A percentile compares a stretch with the other conserved stretches of the same genome.
Evolutionary conservation across 2,329 filamentous ascomycete species (phyloP).

Genomic region (Orbilia ellipsospora): DNA sequence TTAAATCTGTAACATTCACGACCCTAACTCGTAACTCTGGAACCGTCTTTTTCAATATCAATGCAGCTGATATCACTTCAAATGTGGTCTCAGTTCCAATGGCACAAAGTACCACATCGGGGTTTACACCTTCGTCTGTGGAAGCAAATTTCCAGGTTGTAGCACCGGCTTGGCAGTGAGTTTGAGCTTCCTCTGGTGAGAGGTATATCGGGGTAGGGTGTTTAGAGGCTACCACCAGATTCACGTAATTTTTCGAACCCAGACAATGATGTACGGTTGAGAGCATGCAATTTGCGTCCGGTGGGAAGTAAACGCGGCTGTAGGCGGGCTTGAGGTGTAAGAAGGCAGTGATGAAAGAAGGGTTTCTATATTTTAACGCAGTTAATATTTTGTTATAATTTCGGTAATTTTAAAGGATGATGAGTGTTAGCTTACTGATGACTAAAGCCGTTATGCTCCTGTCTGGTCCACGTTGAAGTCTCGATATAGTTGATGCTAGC

Average conservation of each 20-base stretch:
- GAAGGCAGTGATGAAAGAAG: conserved; percentile 74
- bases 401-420: too few relatives aligned
- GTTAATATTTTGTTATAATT: background rate
- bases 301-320: conserved; percentile 73
- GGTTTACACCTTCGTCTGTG: conserved; percentile 68
- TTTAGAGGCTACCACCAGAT: conserved; percentile 76
- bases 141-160: conserved; percentile 73
- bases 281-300: conserved; percentile 75
- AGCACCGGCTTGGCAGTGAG: conserved; percentile 71
- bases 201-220: conserved; percentile 73
- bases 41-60: conserved; percentile 66
- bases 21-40: conserved; percentile 71
- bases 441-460: conserved; percentile 77
- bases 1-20: conserved; percentile 74
- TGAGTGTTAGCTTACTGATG: conserved; percentile 65
- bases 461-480: conserved; percentile 73
- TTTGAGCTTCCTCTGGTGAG: conserved; percentile 70
- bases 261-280: conserved; percentile 69
- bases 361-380: conserved; percentile 64
- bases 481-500: conserved; percentile 75
- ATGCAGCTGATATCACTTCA: conserved; percentile 72
- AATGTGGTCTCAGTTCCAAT: conserved; percentile 75
- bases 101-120: conserved; percentile 73
- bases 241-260: conserved; percentile 69
- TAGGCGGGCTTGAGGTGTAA: conserved; percentile 72